phyloP scores from a whole-genome alignment of 75 land plant species.

The Pinus taeda region DNA sequence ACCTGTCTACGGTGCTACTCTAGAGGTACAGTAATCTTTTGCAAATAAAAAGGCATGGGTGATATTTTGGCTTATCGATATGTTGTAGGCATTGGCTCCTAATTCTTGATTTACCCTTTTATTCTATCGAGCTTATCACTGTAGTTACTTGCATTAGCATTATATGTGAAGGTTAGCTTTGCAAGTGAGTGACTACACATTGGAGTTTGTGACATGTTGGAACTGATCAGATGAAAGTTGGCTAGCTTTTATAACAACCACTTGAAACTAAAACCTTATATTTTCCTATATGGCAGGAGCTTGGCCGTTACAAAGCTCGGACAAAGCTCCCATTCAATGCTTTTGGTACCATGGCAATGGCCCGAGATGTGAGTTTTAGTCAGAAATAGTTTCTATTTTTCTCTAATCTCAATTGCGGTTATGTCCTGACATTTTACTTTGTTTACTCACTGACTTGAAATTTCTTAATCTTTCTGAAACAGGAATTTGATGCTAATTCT shows the following conservation, averaged over 20 bases:
- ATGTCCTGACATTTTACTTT: not conserved
- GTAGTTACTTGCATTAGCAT: not conserved
- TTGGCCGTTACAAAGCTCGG: constrained; percentile 89
- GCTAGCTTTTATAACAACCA: not conserved
- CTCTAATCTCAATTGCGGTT: not conserved
- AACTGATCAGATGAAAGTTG: not conserved
- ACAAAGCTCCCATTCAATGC: constrained; percentile 98
- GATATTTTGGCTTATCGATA: not conserved
- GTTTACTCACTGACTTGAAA: not conserved
- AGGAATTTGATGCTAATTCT: constrained; percentile 97
- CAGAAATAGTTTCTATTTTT: not conserved
- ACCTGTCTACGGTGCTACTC: constrained; percentile 88
- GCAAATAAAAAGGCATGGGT: not conserved
- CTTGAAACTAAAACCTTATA: not conserved
- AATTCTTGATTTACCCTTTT: not conserved
- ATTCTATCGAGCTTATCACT: not conserved
- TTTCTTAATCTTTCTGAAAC: constrained; percentile 8
- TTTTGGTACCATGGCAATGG: constrained; percentile 99
- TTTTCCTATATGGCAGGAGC: constrained; percentile 53
- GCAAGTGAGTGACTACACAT: not conserved
- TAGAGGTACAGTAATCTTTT: constrained; percentile 67
- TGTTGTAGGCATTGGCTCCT: not conserved
- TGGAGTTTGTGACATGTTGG: constrained; percentile 11
- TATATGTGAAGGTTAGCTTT: not conserved
- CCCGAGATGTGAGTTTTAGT: constrained; percentile 69